Evolutionary conservation across 306 rosid species (phyloP), one percentile per base, ranked within the genome.

Genomic region (Sicyos baderoa): DNA sequence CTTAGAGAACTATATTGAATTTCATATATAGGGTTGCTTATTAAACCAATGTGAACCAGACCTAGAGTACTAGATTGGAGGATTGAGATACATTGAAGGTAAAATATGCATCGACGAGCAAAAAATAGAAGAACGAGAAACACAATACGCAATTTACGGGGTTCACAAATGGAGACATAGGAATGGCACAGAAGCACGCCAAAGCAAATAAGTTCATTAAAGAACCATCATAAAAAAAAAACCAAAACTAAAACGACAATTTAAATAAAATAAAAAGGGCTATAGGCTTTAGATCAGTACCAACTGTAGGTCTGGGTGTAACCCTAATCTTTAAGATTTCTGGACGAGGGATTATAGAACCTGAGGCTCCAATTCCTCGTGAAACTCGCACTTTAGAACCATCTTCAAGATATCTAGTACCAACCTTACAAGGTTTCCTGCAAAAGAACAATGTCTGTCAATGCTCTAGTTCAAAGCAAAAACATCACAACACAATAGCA

Each of bases 341-440:
- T 2, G 94, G 95, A 29, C 95, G 91, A 60, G 97, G 97, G 61
- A 88, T 93, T 61, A 89, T 86, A 55, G 98, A 87, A 42, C 81
- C 95, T 2, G 95, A 92, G 29, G 95, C 76, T 44, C 93, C 98
- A 19, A 84, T 54, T 27, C 98, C 96, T 79, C 98, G 79, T 37
- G 98, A 77, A 44, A 89, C 89, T 81, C 98, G 81, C 49, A 89
- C 98, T 82, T 87, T 92, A 12, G 88, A 80, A 70, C 98, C 96
- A 84, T 89, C 96, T 80, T 87, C 96, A 18, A 92, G 95, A 85
- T 92, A 92, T 75, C 68, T 88, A 71, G 19, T 19, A 47, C 96
- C 98, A 72, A 88, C 82, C 82, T 93, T 93, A 81, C 89, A 85
- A 66, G 98, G 89, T 79, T 77, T 85, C 83, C 98, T 93, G 91